Conservation (phyloP, 1,284 basidiomycete genomes). For the Cerrena zonata region DNA sequence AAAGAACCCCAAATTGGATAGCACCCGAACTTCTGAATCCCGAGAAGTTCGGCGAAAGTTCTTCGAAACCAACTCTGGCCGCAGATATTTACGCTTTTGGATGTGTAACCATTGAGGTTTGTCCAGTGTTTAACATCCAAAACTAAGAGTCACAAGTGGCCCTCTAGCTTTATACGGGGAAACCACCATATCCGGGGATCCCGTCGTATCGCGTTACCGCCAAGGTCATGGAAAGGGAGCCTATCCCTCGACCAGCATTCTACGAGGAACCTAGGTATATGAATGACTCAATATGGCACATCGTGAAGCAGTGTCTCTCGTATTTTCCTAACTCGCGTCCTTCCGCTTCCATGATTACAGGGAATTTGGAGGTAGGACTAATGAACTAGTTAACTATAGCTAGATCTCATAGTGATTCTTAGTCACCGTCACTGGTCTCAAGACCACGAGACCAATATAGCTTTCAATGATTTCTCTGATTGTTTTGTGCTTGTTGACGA, state of each 20-base stretch:
- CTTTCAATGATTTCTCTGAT: too few relatives aligned
- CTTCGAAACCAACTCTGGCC: constrained; percentile 2
- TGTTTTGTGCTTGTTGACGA: too few relatives aligned
- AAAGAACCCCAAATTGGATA: constrained; percentile 1
- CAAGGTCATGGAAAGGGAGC: background rate
- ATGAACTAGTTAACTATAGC: too few relatives aligned
- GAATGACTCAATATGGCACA: background rate
- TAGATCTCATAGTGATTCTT: too few relatives aligned
- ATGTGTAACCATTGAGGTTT: constrained; percentile 4
- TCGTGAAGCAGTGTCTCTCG: constrained; percentile 7
- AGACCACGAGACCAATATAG: too few relatives aligned
- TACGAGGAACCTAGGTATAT: background rate
- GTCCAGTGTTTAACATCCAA: background rate
- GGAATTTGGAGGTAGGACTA: too few relatives aligned
- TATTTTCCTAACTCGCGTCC: too few relatives aligned
- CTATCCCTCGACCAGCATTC: background rate
- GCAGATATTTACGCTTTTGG: constrained; percentile 5
- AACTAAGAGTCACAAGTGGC: background rate
- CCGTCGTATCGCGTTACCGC: background rate
- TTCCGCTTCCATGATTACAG: too few relatives aligned
- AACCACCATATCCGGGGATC: background rate
- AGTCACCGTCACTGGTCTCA: too few relatives aligned
- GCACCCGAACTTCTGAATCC: constrained; percentile 8
- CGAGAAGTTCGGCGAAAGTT: background rate
- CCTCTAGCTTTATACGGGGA: constrained; percentile 2